A percentile compares a stretch with the other conserved stretches of the same genome.
phyloP scores from a whole-genome alignment of 1,284 basidiomycete species.

The Mycena citricolor region DNA sequence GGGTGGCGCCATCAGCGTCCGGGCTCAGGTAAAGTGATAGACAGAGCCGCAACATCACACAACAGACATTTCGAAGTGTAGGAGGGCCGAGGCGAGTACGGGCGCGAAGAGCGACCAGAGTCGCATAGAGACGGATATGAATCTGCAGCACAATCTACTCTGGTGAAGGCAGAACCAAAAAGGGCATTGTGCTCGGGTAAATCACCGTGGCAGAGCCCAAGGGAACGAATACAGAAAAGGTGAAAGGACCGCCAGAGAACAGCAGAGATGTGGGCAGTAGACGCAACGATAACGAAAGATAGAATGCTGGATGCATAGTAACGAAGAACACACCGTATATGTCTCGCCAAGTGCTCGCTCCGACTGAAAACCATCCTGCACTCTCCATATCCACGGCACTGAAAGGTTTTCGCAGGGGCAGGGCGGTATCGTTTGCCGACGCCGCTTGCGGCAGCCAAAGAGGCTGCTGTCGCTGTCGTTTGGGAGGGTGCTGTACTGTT shows the following conservation, averaged over 20 bases:
- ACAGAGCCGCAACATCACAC: background rate
- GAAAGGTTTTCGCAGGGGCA: conserved; percentile 75
- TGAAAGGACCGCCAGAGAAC: background rate
- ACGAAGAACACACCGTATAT: conserved; percentile 69
- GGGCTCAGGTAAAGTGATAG: conserved; percentile 14
- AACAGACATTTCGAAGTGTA: background rate
- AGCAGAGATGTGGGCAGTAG: background rate
- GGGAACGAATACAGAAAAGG: background rate
- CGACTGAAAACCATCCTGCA: conserved; percentile 86
- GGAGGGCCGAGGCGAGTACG: background rate
- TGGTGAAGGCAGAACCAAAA: background rate
- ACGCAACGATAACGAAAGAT: too few relatives aligned
- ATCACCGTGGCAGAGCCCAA: background rate
- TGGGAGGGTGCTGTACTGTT: conserved; percentile 13
- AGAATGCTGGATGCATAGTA: too few relatives aligned
- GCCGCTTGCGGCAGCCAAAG: conserved; percentile 24
- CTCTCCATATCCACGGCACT: conserved; percentile 82
- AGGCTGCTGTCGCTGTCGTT: conserved; percentile 24
- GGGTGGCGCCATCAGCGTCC: background rate
- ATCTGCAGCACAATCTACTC: too few relatives aligned
- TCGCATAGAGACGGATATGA: too few relatives aligned
- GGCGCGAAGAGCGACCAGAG: conserved; percentile 1
- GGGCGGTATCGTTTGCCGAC: conserved; percentile 58
- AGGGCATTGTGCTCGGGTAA: background rate
- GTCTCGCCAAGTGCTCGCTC: conserved; percentile 85